Percentiles rank a stretch among this genome's conserved stretches.
phyloP scores from a whole-genome alignment of 2,329 filamentous ascomycete genomes.

The Penicillium sp. region DNA sequence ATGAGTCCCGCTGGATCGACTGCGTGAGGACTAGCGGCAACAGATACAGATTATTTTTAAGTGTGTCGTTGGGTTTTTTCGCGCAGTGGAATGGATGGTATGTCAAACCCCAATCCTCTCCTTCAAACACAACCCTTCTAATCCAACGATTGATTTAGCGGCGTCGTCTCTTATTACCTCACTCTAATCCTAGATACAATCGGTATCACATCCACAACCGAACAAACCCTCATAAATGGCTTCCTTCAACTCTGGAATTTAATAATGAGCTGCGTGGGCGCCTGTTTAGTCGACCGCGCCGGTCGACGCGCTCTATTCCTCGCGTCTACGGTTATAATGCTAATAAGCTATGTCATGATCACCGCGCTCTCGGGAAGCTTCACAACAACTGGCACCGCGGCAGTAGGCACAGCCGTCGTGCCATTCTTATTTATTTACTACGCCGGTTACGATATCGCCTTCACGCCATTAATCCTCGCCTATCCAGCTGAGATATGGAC shows the following conservation, averaged over 20 bases:
- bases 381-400: not conserved
- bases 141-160: conserved; percentile 15
- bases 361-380: conserved; percentile 4
- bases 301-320: conserved; percentile 49
- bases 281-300: conserved; percentile 56
- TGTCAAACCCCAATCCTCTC: too few species aligned
- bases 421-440: conserved; percentile 1
- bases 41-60: not conserved
- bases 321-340: conserved; percentile 24
- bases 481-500: not conserved
- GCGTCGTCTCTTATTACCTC: conserved; percentile 59
- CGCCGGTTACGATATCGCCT: not conserved
- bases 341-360: conserved; percentile 11
- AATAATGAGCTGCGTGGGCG: conserved; percentile 59
- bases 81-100: conserved; percentile 29
- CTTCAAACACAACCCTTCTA: too few species aligned
- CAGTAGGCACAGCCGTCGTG: not conserved
- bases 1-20: not conserved
- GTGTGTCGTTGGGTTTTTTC: conserved; percentile 8
- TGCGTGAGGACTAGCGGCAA: not conserved
- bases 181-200: conserved; percentile 57
- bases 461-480: not conserved
- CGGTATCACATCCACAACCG: conserved; percentile 52
- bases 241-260: conserved; percentile 61
- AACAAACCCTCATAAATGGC: conserved; percentile 58